These are phyloP conservation scores for Sporobolomyces pararoseus DNA, from an alignment of 768 basidiomycete genomes.

Conservation along the genomic window DNA sequence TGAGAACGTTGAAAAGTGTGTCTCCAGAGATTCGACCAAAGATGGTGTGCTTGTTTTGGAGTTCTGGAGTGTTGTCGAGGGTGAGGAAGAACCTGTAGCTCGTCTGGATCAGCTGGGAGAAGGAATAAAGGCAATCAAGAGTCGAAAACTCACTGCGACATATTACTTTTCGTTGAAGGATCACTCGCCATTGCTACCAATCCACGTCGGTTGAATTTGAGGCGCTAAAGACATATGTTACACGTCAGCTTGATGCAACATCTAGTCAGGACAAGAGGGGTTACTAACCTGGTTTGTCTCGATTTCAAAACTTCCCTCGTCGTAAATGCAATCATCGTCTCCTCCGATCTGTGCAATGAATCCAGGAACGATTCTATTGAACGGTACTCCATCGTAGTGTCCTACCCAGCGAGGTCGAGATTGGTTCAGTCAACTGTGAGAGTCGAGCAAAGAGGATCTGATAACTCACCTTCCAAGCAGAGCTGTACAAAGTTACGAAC, in stretches of 20 bases:
- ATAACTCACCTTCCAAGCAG: constrained; percentile 37
- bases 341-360: constrained; percentile 92
- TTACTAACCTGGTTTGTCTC: constrained; percentile 28
- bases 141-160: constrained; percentile 69
- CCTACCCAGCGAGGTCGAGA: constrained; percentile 64
- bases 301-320: constrained; percentile 56
- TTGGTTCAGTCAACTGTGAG: too few species aligned
- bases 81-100: constrained; percentile 63
- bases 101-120: not conserved
- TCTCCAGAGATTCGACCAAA: constrained; percentile 65
- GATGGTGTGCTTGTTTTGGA: constrained; percentile 89
- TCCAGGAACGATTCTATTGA: constrained; percentile 85
- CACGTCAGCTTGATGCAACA: constrained; percentile 44
- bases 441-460: not conserved
- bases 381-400: constrained; percentile 93
- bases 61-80: constrained; percentile 65
- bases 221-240: constrained; percentile 57
- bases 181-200: constrained; percentile 87
- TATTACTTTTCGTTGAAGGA: constrained; percentile 79
- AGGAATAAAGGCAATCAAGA: too few species aligned
- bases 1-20: constrained; percentile 66
- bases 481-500: constrained; percentile 57
- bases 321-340: constrained; percentile 92
- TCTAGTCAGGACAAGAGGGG: too few species aligned
- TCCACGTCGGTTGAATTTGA: constrained; percentile 84